phyloP scores from a whole-genome alignment of 139 green algal species.

The Haematococcus lacustris region DNA sequence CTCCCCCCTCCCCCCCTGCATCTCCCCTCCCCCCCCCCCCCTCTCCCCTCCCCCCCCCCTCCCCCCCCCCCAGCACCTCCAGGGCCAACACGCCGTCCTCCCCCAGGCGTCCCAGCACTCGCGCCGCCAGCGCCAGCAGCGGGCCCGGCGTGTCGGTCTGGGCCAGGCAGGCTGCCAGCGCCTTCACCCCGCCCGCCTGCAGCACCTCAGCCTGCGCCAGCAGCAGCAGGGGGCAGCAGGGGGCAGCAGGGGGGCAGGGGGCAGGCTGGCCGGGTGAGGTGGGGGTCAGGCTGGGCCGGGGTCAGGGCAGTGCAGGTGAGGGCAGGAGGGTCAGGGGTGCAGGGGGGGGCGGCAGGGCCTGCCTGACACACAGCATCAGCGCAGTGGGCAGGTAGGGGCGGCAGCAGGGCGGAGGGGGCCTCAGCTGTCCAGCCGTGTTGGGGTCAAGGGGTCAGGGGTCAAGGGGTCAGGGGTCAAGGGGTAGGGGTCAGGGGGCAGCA shows the following conservation, averaged over 20 bases:
- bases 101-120: conserved; percentile 4
- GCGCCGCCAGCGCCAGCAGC: neutral
- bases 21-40: neutral
- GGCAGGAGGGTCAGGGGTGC: neutral
- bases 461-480: neutral
- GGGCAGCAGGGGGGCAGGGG: neutral
- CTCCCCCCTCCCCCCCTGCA: neutral
- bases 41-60: neutral
- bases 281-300: neutral
- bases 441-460: neutral
- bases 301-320: neutral
- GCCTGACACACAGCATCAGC: neutral
- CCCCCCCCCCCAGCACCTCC: neutral
- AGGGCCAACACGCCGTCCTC: conserved; percentile 7
- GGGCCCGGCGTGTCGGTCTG: neutral
- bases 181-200: conserved; percentile 8
- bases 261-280: neutral
- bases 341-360: neutral
- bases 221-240: neutral
- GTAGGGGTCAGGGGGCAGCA: neutral
- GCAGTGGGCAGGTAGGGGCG: neutral
- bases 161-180: neutral
- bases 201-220: conserved; percentile 16
- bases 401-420: neutral
- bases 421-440: neutral